Evolutionary conservation across 257 asterid species (phyloP).

Genomic region (Lavandula angustifolia): DNA sequence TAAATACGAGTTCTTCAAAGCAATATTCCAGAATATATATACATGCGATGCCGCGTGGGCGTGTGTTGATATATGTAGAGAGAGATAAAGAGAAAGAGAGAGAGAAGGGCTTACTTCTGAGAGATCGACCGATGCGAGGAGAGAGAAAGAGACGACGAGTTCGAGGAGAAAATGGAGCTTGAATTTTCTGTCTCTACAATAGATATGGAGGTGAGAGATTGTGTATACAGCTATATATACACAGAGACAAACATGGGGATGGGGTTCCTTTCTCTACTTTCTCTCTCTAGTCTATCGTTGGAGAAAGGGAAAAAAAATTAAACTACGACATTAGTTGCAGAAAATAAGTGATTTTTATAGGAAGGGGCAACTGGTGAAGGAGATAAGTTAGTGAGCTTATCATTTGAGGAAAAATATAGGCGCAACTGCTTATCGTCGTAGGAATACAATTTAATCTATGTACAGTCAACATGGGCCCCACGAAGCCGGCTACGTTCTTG

Average conservation of each 20-base stretch:
- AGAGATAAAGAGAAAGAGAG: constrained; percentile 30
- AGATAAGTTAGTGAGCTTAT: rapidly evolving
- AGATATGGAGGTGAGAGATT: constrained; percentile 35
- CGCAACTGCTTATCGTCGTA: rapidly evolving
- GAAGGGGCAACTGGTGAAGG: constrained; percentile 34
- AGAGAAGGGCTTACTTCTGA: constrained; percentile 35
- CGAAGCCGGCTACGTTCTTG: constrained; percentile 47
- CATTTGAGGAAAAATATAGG: constrained; percentile 25
- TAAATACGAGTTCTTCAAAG: constrained; percentile 34
- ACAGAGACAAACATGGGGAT: constrained; percentile 30
- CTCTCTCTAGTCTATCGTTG: constrained; percentile 40
- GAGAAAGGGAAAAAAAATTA: constrained; percentile 35
- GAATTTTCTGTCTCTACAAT: constrained; percentile 34
- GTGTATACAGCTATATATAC: constrained; percentile 24
- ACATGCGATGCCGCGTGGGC: constrained; percentile 15
- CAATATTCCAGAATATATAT: constrained; percentile 38
- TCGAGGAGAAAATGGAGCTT: constrained; percentile 39
- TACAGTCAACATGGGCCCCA: constrained; percentile 43
- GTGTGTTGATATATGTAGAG: constrained; percentile 12
- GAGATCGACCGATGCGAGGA: constrained; percentile 33
- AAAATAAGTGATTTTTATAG: constrained; percentile 48
- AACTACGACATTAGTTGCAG: constrained; percentile 41
- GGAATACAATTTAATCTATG: constrained; percentile 8
- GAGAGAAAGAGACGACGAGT: constrained; percentile 38
- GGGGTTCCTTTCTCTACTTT: constrained; percentile 33